A percentile compares a stretch with the other conserved stretches of the same genome.
phyloP scores from a whole-genome alignment of 768 basidiomycete species.

The Lactarius trivialis region DNA sequence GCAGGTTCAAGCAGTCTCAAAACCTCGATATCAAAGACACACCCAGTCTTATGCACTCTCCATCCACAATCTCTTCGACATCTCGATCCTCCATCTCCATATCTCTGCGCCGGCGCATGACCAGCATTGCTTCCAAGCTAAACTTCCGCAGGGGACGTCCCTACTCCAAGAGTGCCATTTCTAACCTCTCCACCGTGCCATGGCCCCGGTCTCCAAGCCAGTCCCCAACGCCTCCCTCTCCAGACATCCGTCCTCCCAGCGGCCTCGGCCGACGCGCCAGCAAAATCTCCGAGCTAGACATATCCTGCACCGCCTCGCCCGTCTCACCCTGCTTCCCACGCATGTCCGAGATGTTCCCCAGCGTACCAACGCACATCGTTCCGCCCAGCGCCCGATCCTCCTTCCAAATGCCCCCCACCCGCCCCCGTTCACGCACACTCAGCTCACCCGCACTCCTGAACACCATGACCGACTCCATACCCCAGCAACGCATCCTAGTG shows the following conservation, averaged over 20 bases:
- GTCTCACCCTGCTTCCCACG: neutral
- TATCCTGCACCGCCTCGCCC: neutral
- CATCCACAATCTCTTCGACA: constrained; percentile 12
- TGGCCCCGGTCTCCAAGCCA: constrained; percentile 17
- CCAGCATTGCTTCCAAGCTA: neutral
- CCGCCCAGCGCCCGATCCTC: neutral
- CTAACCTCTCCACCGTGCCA: neutral
- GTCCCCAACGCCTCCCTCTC: constrained; percentile 21
- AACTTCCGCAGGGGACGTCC: neutral
- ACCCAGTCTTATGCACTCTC: constrained; percentile 6
- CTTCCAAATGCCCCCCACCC: neutral
- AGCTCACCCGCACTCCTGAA: constrained; percentile 14
- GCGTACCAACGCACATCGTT: neutral
- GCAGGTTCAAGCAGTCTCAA: neutral
- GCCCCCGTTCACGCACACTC: constrained; percentile 17
- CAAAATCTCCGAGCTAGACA: constrained; percentile 12
- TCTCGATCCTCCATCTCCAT: constrained; percentile 4
- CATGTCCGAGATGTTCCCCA: neutral
- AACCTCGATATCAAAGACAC: neutral
- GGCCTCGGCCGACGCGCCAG: constrained; percentile 24
- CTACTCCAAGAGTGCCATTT: neutral
- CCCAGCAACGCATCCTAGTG: no score
- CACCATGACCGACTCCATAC: neutral
- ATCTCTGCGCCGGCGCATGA: constrained; percentile 1
- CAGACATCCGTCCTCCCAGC: constrained; percentile 24